Evolutionary conservation across 164 flowering plant species (phyloP), one percentile per base, ranked within the genome.

Genomic region (Tetrastigma voinierianum): DNA sequence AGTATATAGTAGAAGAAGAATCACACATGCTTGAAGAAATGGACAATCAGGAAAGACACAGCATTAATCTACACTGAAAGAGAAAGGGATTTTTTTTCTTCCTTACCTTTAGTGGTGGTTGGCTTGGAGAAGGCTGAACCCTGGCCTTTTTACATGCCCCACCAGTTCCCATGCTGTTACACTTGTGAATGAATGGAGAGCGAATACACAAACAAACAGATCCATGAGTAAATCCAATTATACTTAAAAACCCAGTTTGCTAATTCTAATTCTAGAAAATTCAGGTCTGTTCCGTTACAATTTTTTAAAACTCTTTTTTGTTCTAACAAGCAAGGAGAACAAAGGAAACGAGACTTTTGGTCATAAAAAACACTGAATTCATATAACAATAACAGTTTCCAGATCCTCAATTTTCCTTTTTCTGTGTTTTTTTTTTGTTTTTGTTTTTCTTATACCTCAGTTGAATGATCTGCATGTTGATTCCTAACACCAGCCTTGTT

Each of bases 141-240:
- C 80, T 81, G 66, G 84, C 70, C 64, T 81, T 81, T 76, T 81
- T 81, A 53, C 63, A 64, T 47, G 51, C 69, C 47, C 70, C 79
- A 52, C 80, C 81, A 6, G 64, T 67, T 57, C 70, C 70, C 64
- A 74, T 66, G 69, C 74, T 76, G 19, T 71, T 71, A 78, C 81
- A 73, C 84, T 81, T 46, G 14, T 2, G 19, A 56, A 71, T 47
- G 16, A n/a, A n/a, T n/a, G n/a, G n/a, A n/a, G 2, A 8, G 18
- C 12, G 23, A 61, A 16, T 10, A 12, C 13, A 7, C 57, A 18
- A 65, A 18, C 17, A 23, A 19, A 49, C 19, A 40, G 40, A 24
- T 45, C 24, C 18, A 17, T 10, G 10, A 47, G 13, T 32, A 61
- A 44, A 7, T 19, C 4, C 7, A 2, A 59, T 32, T 32, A 32